Evolutionary conservation across 2,329 filamentous ascomycete genomes (phyloP).

Genomic region (Ophiostoma sp.): DNA sequence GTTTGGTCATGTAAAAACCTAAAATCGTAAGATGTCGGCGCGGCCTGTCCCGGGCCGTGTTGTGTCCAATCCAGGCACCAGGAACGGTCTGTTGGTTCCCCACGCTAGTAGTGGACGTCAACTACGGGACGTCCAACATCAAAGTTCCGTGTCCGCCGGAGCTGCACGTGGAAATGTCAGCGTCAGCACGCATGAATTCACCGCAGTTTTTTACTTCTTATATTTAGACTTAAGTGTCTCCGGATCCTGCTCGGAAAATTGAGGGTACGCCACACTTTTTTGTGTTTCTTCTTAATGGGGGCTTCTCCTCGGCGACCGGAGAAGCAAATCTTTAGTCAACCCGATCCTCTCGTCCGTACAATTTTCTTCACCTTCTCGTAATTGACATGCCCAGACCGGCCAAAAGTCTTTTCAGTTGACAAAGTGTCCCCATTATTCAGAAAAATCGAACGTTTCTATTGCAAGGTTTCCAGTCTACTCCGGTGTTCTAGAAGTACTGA

Average conservation of each 20-base stretch:
- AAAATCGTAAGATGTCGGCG: neutral
- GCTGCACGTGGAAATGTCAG: neutral
- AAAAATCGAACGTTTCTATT: neutral
- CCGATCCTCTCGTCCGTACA: neutral
- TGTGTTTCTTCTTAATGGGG: neutral
- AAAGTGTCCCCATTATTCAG: neutral
- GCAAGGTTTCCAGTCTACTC: no score
- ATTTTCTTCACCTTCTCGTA: neutral
- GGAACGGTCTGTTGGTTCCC: neutral
- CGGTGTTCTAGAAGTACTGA: no score
- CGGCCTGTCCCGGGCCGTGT: neutral
- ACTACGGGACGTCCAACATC: neutral
- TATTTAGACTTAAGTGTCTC: neutral
- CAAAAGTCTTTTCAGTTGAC: neutral
- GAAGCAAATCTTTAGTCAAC: neutral
- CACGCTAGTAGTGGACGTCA: neutral
- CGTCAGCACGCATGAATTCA: neutral
- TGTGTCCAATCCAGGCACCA: neutral
- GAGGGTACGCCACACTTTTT: neutral
- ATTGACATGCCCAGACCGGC: neutral
- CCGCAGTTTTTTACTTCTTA: neutral
- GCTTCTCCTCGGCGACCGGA: neutral
- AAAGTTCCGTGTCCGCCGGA: neutral
- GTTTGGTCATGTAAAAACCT: neutral
- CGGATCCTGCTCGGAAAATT: neutral